These are phyloP conservation scores for Cetraspora pellucida DNA, from an alignment of 192 early-diverging fungal genomes.

Conservation along the genomic window DNA sequence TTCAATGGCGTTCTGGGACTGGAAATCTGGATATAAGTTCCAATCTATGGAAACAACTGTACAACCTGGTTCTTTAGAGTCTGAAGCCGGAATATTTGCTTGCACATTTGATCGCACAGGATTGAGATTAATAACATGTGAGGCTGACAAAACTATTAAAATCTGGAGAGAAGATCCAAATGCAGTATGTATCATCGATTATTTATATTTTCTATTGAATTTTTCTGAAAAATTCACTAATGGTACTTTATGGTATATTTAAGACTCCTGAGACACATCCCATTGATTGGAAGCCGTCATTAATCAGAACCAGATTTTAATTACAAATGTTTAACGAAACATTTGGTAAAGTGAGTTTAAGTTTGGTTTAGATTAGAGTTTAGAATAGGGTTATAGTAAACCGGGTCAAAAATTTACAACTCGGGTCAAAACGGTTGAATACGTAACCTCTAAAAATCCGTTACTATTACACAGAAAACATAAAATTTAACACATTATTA, in stretches of 20 bases:
- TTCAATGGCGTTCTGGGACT: constrained; percentile 96
- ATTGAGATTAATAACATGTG: constrained; percentile 93
- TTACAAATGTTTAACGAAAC: not conserved
- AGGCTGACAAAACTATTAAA: constrained; percentile 99
- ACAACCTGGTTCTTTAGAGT: constrained; percentile 95
- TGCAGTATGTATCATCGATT: constrained; percentile 50
- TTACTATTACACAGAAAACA: too few species aligned
- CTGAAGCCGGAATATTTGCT: constrained; percentile 94
- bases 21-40: constrained; percentile 94
- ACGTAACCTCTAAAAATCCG: too few species aligned
- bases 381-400: too few species aligned
- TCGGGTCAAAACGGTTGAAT: too few species aligned
- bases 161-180: constrained; percentile 91
- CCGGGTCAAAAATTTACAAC: too few species aligned
- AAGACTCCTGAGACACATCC: constrained; percentile 60
- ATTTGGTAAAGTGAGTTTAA: too few species aligned
- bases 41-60: constrained; percentile 84
- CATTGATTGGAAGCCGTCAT: constrained; percentile 56
- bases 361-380: too few species aligned
- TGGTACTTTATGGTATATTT: not conserved
- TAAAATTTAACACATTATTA: too few species aligned
- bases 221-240: not conserved
- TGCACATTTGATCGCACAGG: constrained; percentile 96
- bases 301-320: constrained; percentile 52
- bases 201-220: not conserved